Percentiles rank a stretch among this genome's conserved stretches.
Conservation (phyloP, 768 basidiomycete genomes). For the Mycena filopes region DNA sequence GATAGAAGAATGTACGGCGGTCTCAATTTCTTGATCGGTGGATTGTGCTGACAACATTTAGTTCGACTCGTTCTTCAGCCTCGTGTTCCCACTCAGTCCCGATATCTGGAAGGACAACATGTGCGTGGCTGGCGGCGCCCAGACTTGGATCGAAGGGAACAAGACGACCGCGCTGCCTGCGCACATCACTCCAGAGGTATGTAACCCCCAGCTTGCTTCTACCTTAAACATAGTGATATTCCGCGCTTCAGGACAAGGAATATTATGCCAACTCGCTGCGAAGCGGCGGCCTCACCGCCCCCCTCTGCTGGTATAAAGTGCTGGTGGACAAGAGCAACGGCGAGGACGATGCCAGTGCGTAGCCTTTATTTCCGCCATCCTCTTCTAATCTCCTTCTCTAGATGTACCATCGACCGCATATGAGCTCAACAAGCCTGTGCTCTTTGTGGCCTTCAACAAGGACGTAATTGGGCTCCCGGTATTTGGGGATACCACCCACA, state of each 20-base stretch:
- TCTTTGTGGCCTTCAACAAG: constrained; percentile 12
- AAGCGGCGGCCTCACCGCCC: constrained; percentile 43
- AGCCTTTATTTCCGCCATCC: not conserved
- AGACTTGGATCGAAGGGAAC: constrained; percentile 46
- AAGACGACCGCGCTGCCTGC: constrained; percentile 39
- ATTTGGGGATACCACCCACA: not conserved
- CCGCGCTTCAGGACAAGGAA: constrained; percentile 47
- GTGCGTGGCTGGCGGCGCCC: constrained; percentile 48
- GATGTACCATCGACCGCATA: not conserved
- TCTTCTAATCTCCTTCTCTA: not conserved
- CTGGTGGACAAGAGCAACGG: constrained; percentile 38
- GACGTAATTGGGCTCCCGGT: constrained; percentile 2
- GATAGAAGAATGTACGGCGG: no score
- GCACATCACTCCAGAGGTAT: constrained; percentile 48
- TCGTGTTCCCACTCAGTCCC: constrained; percentile 46
- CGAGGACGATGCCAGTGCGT: constrained; percentile 48
- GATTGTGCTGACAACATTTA: no score
- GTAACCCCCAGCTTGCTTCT: no score
- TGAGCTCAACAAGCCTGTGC: not conserved
- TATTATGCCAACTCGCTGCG: constrained; percentile 32
- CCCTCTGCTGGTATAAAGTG: constrained; percentile 50
- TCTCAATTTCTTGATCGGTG: no score
- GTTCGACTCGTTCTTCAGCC: constrained; percentile 52
- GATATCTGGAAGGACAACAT: constrained; percentile 50
- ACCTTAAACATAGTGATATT: no score